These are phyloP conservation scores for Apiotrichum veenhuisii DNA, from an alignment of 1,284 basidiomycete genomes.

Conservation along the genomic window DNA sequence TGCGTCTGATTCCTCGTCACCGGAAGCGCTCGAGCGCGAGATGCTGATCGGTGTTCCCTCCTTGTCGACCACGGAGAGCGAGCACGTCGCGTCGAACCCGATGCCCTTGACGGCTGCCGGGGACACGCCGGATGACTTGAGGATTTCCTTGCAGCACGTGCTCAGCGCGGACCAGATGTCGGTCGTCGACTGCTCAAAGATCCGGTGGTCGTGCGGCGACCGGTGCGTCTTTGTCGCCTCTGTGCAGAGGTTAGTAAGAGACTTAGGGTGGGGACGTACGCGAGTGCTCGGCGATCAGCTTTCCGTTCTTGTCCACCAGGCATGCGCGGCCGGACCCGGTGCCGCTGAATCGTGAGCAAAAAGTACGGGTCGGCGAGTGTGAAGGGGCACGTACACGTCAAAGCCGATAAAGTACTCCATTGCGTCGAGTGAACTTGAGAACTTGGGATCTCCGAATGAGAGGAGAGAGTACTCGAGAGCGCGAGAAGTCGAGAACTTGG, in stretches of 20 bases:
- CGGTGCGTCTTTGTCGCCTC: conserved; percentile 80
- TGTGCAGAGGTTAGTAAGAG: conserved; percentile 38
- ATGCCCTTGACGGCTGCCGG: conserved; percentile 74
- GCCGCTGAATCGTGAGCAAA: conserved; percentile 55
- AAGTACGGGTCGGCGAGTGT: background rate
- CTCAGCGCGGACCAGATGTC: conserved; percentile 84
- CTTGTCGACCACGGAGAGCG: conserved; percentile 78
- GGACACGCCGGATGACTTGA: conserved; percentile 60
- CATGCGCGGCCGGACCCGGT: conserved; percentile 90
- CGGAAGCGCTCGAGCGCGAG: conserved; percentile 53
- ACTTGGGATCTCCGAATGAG: background rate
- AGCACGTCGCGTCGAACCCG: conserved; percentile 97
- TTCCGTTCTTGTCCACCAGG: conserved; percentile 71
- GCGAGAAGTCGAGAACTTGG: background rate
- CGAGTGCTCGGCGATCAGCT: conserved; percentile 60
- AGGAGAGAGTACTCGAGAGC: background rate
- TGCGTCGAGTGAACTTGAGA: too few relatives aligned
- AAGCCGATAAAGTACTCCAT: conserved; percentile 57
- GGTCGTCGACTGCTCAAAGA: conserved; percentile 75
- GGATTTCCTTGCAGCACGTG: conserved; percentile 64
- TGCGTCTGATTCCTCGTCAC: conserved; percentile 30
- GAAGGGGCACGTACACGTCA: conserved; percentile 53
- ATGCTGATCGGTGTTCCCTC: conserved; percentile 74
- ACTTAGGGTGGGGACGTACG: conserved; percentile 19
- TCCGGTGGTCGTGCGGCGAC: conserved; percentile 75